Percentiles rank a stretch among this genome's conserved stretches.
Evolutionary conservation across 805 yeast species (phyloP).

Genomic region (Kazachstania taianensis): DNA sequence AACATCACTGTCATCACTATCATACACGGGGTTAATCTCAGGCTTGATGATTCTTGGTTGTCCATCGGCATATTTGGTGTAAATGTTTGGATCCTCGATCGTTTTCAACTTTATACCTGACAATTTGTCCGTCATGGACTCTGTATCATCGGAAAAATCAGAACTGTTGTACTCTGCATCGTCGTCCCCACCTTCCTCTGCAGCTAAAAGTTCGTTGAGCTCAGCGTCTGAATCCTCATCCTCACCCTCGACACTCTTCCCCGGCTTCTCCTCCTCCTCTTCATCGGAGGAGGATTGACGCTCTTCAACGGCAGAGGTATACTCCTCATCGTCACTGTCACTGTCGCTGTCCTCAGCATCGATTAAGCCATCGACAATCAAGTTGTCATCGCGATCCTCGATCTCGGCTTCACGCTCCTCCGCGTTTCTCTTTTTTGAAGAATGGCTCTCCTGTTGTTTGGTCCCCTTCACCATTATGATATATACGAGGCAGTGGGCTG

Average conservation of each 20-base stretch:
- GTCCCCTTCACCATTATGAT: conserved; percentile 1
- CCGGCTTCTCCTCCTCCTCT: conserved; percentile 10
- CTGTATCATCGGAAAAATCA: conserved; percentile 32
- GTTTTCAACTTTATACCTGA: conserved; percentile 46
- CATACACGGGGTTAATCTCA: conserved; percentile 90
- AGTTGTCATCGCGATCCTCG: conserved; percentile 13
- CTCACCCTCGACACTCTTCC: conserved; percentile 16
- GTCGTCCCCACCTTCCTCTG: conserved; percentile 30
- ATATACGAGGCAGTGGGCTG: background rate
- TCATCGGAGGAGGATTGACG: conserved; percentile 2
- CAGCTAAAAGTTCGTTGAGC: conserved; percentile 50
- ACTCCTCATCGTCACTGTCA: conserved; percentile 14
- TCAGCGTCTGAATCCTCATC: conserved; percentile 52
- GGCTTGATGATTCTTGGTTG: conserved; percentile 68
- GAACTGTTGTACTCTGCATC: conserved; percentile 22
- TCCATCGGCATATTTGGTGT: conserved; percentile 66
- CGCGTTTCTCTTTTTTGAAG: conserved; percentile 18
- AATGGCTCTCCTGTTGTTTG: conserved; percentile 1
- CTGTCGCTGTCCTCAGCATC: conserved; percentile 16
- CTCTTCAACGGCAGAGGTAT: conserved; percentile 11
- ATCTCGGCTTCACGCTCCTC: conserved; percentile 13
- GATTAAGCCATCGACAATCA: conserved; percentile 9
- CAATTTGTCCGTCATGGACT: conserved; percentile 43
- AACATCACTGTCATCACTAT: conserved; percentile 82
- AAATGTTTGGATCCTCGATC: conserved; percentile 35